phyloP scores from a whole-genome alignment of 2,329 filamentous ascomycete species.

The Aschersonia sp. region DNA sequence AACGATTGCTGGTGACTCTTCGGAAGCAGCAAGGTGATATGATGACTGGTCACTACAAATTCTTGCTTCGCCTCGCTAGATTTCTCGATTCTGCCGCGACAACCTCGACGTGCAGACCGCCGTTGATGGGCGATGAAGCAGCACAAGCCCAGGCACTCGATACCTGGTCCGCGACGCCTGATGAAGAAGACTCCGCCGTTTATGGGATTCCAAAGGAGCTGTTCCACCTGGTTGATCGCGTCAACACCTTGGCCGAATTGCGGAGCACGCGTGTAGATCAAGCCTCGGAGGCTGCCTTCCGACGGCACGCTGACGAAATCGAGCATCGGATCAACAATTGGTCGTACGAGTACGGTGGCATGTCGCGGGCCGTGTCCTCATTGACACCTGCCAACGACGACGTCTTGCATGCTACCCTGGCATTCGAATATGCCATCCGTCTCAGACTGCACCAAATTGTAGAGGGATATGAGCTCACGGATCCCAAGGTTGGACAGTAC shows the following conservation, averaged over 20 bases:
- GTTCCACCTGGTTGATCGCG: conserved; percentile 17
- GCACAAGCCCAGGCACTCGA: conserved; percentile 13
- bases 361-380: conserved; percentile 11
- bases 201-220: conserved; percentile 21
- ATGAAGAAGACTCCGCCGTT: conserved; percentile 18
- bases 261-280: conserved; percentile 15
- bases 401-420: conserved; percentile 18
- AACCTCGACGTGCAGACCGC: conserved; percentile 18
- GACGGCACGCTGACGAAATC: conserved; percentile 14
- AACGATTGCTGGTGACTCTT: conserved; percentile 19
- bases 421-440: conserved; percentile 25
- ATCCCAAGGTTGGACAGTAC: conserved; percentile 17
- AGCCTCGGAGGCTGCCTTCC: conserved; percentile 15
- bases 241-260: conserved; percentile 18
- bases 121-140: conserved; percentile 18
- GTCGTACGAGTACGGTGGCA: conserved; percentile 16
- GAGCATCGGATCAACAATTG: conserved; percentile 22
- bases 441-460: conserved; percentile 26
- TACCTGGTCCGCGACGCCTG: conserved; percentile 10
- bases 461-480: conserved; percentile 22
- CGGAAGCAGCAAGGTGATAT: conserved; percentile 15
- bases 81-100: conserved; percentile 20
- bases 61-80: conserved; percentile 16
- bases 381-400: conserved; percentile 12
- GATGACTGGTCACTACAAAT: conserved; percentile 23